Base-by-base conservation (phyloP, 768 basidiomycete species). In the Strobilomyces dryophilus region DNA sequence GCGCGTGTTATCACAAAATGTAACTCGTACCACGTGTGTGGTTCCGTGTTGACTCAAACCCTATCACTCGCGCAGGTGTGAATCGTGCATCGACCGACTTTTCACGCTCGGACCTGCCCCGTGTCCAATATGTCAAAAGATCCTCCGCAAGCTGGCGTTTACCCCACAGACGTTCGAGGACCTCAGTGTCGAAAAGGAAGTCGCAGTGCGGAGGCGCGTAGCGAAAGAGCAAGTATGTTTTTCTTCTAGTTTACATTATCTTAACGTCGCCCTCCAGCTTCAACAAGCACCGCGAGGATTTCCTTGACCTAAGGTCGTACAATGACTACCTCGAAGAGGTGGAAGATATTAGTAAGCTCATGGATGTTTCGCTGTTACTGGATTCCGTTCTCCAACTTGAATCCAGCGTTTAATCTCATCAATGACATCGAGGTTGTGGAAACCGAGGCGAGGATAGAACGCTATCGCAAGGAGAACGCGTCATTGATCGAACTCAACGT, bases 1-100 rank as follows among this genome's bases (percentile, higher is more conserved):
- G 91, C 69, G 87, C 92, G 15, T 99, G 97, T 69, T 99, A 97
- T 71, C 97, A 99, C 73, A 97, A 97, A 79, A 95, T 98, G 97
- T 94, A 59, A 57, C 56, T 76, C 70, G 32, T 43, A 52, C 47
- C 29, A 21, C 31, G 24, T 24, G 27, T 27, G 34, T 45, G 9
- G 31, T 35, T 31, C 18, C 24, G 4, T 24, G 24, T 27, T 47
- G 18, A 47, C 59, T 70, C 24, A 61, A 54, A 9, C 7, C 1
- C 12, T 8, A 20, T 21, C n/a, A 18, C 17, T n/a, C 40, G 21
- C 45, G n/a, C 55, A 95, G 94, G 92, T 98, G 97, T 74, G 95
- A 98, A 75, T 92, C 92, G 1, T 99, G 97, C 69, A 97, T 99
- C 63, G 97, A 98, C 70, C 84, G 95, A 8, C 70, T 98, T 37